Percentiles rank a stretch among this genome's conserved stretches.
Conservation (phyloP, 2,329 filamentous ascomycete genomes). For the Neonectria sp. region DNA sequence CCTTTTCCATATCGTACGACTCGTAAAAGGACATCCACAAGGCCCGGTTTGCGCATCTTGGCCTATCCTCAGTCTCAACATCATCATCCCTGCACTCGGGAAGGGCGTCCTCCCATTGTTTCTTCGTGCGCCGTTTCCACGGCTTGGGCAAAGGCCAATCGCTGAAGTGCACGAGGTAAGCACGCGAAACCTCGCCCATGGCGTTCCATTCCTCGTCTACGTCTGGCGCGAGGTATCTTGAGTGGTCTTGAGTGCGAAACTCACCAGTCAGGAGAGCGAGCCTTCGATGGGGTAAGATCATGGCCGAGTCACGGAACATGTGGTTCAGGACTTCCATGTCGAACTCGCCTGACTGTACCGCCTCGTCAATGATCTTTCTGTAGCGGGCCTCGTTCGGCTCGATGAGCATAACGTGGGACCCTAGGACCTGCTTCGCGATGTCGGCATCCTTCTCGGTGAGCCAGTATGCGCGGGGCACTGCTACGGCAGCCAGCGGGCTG, state of each 20-base stretch:
- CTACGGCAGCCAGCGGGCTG: slow-evolving; percentile 5
- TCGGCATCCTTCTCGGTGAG: slow-evolving; percentile 5
- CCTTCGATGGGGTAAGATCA: slow-evolving; percentile 31
- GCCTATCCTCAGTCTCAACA: slow-evolving; percentile 2
- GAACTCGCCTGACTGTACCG: slow-evolving; percentile 25
- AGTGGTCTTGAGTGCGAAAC: slow-evolving; percentile 28
- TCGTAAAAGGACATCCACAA: slow-evolving; percentile 24
- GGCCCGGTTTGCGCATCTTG: slow-evolving; percentile 8
- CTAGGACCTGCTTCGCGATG: slow-evolving; percentile 13
- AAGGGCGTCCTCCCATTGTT: slow-evolving; percentile 22
- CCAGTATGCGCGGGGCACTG: slow-evolving; percentile 26
- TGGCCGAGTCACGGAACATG: slow-evolving; percentile 32
- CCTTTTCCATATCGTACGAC: slow-evolving; percentile 1
- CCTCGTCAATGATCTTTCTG: slow-evolving; percentile 20
- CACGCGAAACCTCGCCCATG: slow-evolving; percentile 14
- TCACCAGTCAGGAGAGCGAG: slow-evolving; percentile 29
- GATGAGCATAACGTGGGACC: slow-evolving; percentile 30
- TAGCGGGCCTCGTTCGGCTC: slow-evolving; percentile 19
- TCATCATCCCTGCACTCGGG: slow-evolving; percentile 7
- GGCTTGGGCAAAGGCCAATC: slow-evolving; percentile 25
- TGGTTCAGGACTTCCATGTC: slow-evolving; percentile 35
- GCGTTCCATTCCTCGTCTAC: slow-evolving; percentile 28
- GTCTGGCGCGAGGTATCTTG: slow-evolving; percentile 21
- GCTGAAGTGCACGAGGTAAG: slow-evolving; percentile 19
- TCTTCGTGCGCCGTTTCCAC: slow-evolving; percentile 4